Evolutionary conservation across 2,329 filamentous ascomycete genomes (phyloP), one percentile per base, ranked within the genome.

Genomic region (Graphilbum sp.): DNA sequence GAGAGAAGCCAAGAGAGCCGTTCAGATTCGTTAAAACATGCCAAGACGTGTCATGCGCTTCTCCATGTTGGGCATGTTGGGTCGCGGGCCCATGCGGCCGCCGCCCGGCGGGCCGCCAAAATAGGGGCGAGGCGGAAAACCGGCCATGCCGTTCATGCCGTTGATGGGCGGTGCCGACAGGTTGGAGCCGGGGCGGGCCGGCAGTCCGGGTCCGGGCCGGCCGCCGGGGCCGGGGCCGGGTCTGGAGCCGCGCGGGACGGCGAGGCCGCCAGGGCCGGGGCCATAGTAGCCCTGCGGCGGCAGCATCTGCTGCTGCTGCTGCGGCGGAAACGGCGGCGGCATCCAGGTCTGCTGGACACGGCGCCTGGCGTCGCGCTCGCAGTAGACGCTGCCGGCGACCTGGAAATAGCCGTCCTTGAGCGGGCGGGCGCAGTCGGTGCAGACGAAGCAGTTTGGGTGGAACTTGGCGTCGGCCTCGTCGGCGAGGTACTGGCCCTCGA

Each of bases 401-500:
- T 96, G 87, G 50, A 90, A 95, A 55, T 96, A 96, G 44, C 90
- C 88, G 33, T 88, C 79, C 17, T 72, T 69, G 12, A 96, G 65
- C 3, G 79, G 73, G 34, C 73, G 59, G 24, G 75, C 72, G 53
- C 88, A 96, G 47, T 84, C 79, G 33, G 69, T 68, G 53, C 90
- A 96, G 35, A 75, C 78, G 59, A 98, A 84, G 59, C 90, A 98
- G 8, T 72, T 66, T 0, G 84, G 74, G 54, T 98, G 90, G 57
- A 86, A 90, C 54, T 95, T 95, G 48, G 75, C 68, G 25, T 67
- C 63, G 30, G 64, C 58, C 49, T 85, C 81, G 23, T 90, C 92
- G 54, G 94, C 86, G 29, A 95, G 66, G 50, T 93, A 98, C 48
- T 87, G 79, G 0, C 90, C 90, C 57, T 98, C 90, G 47, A 98